Base-by-base conservation (phyloP, 768 basidiomycete species). In the Amanita polypyramis region DNA sequence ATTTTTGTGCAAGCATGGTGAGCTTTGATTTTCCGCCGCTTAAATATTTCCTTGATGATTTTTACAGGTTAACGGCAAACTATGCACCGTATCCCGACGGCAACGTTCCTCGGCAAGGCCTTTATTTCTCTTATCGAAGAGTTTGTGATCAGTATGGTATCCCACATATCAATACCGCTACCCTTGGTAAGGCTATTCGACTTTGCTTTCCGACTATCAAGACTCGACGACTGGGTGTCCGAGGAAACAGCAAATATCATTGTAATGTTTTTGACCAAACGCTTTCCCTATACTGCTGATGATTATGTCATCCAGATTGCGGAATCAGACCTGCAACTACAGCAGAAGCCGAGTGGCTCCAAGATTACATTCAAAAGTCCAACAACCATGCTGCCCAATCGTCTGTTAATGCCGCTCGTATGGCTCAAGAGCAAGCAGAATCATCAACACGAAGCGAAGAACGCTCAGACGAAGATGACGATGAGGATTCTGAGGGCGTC, bases 211-310 rank as follows among this genome's bases (percentile, higher is more conserved):
- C 89, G 42, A 88, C 85, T 53, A 93, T 96, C 75, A 94, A 92
- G 76, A 95, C 93, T 43, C 75, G 93, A 55, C 84, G 93, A 50
- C 67, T 96, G 51, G 93, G 93, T 51, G 90, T 90, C 51, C 72
- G 93, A 66, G 92, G 92, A 43, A 93, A 95, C 71, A 90, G 87
- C 70, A 94, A 93, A 75, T 95, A 95, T 68, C 91, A 94, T 66
- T 95, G 89, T 91, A 55, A 54, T 59, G 48, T 65, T 60, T 62
- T 64, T 55, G 49, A 52, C 34, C 9, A 17, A 12, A 9, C 20
- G 5, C 32, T 20, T 21, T 12, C 3, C 14, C 7, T 17, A 34
- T 34, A 7, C 15, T 11, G 17, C 33, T 32, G 29, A 58, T 65
- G 55, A 64, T 36, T 23, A 64, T 57, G 43, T 53, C 58, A 54